Evolutionary conservation across 306 rosid species (phyloP).

Genomic region (Citrullus amarus): DNA sequence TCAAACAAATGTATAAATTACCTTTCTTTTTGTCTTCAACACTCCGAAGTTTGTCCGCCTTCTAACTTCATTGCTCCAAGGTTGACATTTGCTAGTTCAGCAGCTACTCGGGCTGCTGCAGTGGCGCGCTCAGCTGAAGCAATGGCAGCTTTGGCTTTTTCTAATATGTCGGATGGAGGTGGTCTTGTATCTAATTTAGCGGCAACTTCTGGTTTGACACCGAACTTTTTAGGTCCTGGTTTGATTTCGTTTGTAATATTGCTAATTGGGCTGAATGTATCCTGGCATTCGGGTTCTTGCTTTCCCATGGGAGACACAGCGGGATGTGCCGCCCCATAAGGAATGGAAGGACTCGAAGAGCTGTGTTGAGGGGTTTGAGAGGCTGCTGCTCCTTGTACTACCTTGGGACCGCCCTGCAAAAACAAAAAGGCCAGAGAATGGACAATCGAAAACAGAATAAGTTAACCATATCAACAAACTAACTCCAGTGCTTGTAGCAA

Average conservation of each 20-base stretch:
- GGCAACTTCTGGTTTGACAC: conserved; percentile 13
- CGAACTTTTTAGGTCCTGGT: conserved; percentile 26
- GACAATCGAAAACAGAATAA: background rate
- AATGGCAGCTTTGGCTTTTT: conserved; percentile 79
- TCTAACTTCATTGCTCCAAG: conserved; percentile 37
- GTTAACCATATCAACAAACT: background rate
- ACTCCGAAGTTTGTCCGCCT: conserved; percentile 27
- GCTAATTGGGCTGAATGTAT: conserved; percentile 16
- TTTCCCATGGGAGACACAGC: conserved; percentile 14
- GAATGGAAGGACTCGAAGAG: conserved; percentile 24
- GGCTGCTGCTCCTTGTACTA: conserved; percentile 26
- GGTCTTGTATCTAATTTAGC: conserved; percentile 29
- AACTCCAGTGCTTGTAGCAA: background rate
- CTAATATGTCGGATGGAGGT: conserved; percentile 46
- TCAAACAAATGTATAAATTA: background rate
- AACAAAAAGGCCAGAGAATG: background rate
- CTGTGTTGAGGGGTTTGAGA: conserved; percentile 30
- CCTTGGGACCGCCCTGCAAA: conserved; percentile 63
- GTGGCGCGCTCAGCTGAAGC: conserved; percentile 82
- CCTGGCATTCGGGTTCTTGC: conserved; percentile 31
- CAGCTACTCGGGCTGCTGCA: conserved; percentile 79
- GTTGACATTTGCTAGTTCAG: conserved; percentile 41
- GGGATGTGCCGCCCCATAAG: conserved; percentile 17
- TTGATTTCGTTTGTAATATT: conserved; percentile 38
- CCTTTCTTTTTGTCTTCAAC: conserved; percentile 9